phyloP scores from a whole-genome alignment of 2,329 filamentous ascomycete genomes.

The Acrocalymma vagum region DNA sequence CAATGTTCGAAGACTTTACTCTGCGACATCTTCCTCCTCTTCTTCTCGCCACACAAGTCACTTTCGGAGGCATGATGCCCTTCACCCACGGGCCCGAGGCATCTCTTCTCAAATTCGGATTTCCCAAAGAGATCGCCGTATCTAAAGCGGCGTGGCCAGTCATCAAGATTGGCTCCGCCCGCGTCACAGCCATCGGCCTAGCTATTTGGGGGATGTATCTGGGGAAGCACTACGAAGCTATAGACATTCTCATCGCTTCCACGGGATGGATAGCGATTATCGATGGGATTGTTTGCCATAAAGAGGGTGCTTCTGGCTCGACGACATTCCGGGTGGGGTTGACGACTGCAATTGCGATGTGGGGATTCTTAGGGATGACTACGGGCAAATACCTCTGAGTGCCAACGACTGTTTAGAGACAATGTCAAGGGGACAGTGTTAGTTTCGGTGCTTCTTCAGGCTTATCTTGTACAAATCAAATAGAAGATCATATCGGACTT shows the following conservation, averaged over 20 bases:
- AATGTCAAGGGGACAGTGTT: no score
- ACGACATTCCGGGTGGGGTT: slow-evolving; percentile 7
- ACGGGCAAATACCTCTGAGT: slow-evolving; percentile 19
- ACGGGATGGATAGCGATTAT: slow-evolving; percentile 19
- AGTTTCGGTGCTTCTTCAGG: no score
- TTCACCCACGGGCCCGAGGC: slow-evolving; percentile 12
- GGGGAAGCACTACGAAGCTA: slow-evolving; percentile 17
- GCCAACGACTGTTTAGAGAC: no score
- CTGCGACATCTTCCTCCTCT: slow-evolving; percentile 18
- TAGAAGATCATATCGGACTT: no score
- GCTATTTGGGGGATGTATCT: slow-evolving; percentile 22
- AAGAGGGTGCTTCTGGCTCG: slow-evolving; percentile 13
- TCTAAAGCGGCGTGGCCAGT: slow-evolving; percentile 22
- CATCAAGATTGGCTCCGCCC: slow-evolving; percentile 19
- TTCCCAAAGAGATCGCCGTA: slow-evolving; percentile 8
- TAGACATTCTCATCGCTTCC: slow-evolving; percentile 18
- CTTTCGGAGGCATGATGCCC: slow-evolving; percentile 16
- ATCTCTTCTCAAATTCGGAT: slow-evolving; percentile 16
- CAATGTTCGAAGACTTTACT: slow-evolving; percentile 16
- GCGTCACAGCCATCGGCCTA: slow-evolving; percentile 19
- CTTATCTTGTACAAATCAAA: no score
- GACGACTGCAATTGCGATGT: slow-evolving; percentile 14
- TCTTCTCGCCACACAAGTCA: slow-evolving; percentile 16
- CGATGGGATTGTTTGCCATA: slow-evolving; percentile 15
- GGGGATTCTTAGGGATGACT: slow-evolving; percentile 24